Conservation (phyloP, 129 eudicot genomes). For the Escallonia herrerae region DNA sequence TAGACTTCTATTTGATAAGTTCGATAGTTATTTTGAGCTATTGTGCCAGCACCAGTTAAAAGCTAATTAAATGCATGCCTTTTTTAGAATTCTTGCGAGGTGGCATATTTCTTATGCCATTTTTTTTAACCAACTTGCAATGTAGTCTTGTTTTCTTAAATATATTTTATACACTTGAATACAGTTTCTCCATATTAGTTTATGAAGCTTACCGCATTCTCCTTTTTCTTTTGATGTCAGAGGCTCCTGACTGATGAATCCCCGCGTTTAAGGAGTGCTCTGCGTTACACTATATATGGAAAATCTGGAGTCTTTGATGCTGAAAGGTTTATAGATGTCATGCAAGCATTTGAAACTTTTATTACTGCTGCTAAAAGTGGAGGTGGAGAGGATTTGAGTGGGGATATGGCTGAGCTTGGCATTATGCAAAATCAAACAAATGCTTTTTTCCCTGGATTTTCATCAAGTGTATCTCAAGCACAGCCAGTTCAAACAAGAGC, state of each 20-base stretch:
- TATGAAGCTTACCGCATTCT: slow-evolving; percentile 4
- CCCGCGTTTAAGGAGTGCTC: slow-evolving; percentile 92
- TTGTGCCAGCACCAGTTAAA: too few relatives aligned
- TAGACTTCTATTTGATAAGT: too few relatives aligned
- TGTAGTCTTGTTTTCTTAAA: not conserved
- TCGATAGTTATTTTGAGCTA: too few relatives aligned
- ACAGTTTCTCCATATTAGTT: slow-evolving; percentile 1
- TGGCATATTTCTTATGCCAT: not conserved
- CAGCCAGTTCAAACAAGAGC: slow-evolving; percentile 87
- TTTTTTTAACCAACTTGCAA: not conserved
- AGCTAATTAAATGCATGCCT: too few relatives aligned
- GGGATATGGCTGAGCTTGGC: slow-evolving; percentile 98
- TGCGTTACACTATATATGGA: slow-evolving; percentile 92
- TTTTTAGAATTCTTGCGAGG: too few relatives aligned
- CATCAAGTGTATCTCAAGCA: slow-evolving; percentile 34
- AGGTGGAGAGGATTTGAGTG: slow-evolving; percentile 84
- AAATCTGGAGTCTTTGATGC: slow-evolving; percentile 95
- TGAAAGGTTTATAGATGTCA: slow-evolving; percentile 93
- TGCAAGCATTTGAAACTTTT: slow-evolving; percentile 98
- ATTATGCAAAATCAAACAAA: slow-evolving; percentile 50
- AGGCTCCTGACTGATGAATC: slow-evolving; percentile 98
- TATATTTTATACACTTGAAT: not conserved
- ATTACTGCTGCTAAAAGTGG: slow-evolving; percentile 98
- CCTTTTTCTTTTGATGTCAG: slow-evolving; percentile 32
- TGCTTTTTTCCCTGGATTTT: slow-evolving; percentile 28